These are phyloP conservation scores for Phytophthora sojae DNA, from an alignment of 352 stramenopile genomes.

Conservation along the genomic window DNA sequence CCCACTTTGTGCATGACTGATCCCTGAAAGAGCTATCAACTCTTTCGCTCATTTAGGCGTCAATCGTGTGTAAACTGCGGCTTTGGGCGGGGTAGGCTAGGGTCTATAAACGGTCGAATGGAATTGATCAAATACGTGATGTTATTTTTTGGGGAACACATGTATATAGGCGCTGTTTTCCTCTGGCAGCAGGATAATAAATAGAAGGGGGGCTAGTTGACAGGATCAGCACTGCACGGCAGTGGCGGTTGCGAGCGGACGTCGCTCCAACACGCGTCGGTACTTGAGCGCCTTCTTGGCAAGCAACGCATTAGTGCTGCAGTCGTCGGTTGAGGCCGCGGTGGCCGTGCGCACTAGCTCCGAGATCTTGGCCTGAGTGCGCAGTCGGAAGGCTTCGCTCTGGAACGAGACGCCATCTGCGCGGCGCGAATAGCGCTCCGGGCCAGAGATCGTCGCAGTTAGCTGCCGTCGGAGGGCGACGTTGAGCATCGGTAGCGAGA, in stretches of 20 bases:
- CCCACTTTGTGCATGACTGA: too few relatives aligned
- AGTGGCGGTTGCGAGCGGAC: not conserved
- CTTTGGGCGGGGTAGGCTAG: too few relatives aligned
- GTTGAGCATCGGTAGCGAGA: conserved; percentile 3
- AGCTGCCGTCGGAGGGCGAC: not conserved
- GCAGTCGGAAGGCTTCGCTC: conserved; percentile 44
- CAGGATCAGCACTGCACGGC: conserved; percentile 7
- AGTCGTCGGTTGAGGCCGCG: conserved; percentile 14
- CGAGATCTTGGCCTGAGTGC: conserved; percentile 37
- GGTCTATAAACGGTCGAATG: too few relatives aligned
- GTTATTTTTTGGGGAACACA: not conserved
- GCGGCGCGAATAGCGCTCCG: conserved; percentile 10
- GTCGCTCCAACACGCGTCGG: conserved; percentile 46
- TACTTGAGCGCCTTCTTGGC: conserved; percentile 62
- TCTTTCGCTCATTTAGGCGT: too few relatives aligned
- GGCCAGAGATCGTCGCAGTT: not conserved
- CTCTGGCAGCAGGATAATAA: not conserved
- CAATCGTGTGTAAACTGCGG: too few relatives aligned
- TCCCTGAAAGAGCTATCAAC: too few relatives aligned
- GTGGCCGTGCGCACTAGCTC: conserved; percentile 37
- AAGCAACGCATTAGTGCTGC: conserved; percentile 45
- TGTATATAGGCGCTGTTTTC: not conserved
- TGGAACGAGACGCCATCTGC: conserved; percentile 42
- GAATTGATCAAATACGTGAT: not conserved
- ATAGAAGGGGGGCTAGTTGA: not conserved